Conservation (phyloP, 306 rosid species). For the Ochetophila trinervis region DNA sequence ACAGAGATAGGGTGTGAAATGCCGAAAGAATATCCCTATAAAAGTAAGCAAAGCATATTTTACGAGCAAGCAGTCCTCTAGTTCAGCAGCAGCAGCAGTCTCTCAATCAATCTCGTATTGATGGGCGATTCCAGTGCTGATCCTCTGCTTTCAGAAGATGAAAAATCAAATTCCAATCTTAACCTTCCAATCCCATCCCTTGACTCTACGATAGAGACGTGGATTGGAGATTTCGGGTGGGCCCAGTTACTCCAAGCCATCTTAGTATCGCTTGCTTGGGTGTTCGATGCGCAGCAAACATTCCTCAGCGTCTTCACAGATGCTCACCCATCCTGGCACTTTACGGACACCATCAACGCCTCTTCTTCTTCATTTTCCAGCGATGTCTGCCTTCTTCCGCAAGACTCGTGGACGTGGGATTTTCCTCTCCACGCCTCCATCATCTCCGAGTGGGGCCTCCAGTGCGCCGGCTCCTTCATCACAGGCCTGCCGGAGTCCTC, state of each 20-base stretch:
- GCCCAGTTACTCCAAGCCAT: conserved; percentile 48
- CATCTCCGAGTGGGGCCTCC: conserved; percentile 49
- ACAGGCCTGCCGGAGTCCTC: conserved; percentile 52
- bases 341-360: conserved; percentile 2
- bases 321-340: conserved; percentile 52
- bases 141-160: too few species aligned
- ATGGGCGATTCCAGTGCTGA: too few species aligned
- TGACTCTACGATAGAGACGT: conserved; percentile 41
- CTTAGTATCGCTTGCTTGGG: conserved; percentile 48
- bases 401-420: conserved; percentile 52
- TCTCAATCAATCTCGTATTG: too few species aligned
- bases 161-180: neutral
- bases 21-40: too few species aligned
- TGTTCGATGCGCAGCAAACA: conserved; percentile 61
- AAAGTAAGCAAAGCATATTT: too few species aligned
- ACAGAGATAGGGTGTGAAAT: too few species aligned
- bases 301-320: conserved; percentile 59
- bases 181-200: conserved; percentile 39
- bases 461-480: conserved; percentile 31
- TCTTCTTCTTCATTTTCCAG: conserved; percentile 22
- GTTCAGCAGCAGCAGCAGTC: too few species aligned
- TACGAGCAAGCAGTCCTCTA: too few species aligned
- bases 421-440: conserved; percentile 30
- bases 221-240: conserved; percentile 43
- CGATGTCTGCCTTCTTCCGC: conserved; percentile 37